phyloP scores from a whole-genome alignment of 495 filamentous ascomycete genomes.

The Penicillium steckii region DNA sequence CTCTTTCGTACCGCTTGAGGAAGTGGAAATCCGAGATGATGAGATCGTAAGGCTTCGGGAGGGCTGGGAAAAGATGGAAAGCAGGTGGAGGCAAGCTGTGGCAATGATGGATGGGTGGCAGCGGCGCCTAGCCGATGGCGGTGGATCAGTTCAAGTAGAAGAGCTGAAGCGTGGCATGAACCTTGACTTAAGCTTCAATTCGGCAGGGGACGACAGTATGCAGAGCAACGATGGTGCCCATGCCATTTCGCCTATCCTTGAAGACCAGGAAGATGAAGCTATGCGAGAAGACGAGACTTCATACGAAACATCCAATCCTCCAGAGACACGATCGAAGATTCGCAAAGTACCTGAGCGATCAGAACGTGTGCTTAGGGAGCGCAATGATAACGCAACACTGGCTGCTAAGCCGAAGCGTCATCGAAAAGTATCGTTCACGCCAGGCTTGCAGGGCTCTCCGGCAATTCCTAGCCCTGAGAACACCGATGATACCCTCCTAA shows the following conservation, averaged over 20 bases:
- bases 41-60: conserved; percentile 79
- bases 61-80: conserved; percentile 90
- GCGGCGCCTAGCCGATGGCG: conserved; percentile 73
- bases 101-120: conserved; percentile 93
- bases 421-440: conserved; percentile 47
- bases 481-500: conserved; percentile 39
- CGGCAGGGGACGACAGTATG: conserved; percentile 41
- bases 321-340: conserved; percentile 17
- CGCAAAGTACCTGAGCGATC: conserved; percentile 27
- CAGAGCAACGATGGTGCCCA: conserved; percentile 36
- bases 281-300: conserved; percentile 30
- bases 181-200: conserved; percentile 59
- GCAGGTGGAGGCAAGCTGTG: conserved; percentile 84
- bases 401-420: conserved; percentile 28
- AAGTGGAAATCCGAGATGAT: conserved; percentile 85
- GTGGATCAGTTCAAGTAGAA: conserved; percentile 77
- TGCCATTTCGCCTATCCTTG: conserved; percentile 49
- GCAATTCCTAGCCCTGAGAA: conserved; percentile 21
- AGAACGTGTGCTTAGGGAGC: conserved; percentile 40
- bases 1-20: conserved; percentile 93
- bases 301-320: conserved; percentile 15
- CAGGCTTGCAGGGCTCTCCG: conserved; percentile 38
- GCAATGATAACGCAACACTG: conserved; percentile 39
- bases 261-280: conserved; percentile 53
- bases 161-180: conserved; percentile 76